Evolutionary conservation across 2,329 filamentous ascomycete genomes (phyloP).

Genomic region (Phaeosphaeriaceae sp.): DNA sequence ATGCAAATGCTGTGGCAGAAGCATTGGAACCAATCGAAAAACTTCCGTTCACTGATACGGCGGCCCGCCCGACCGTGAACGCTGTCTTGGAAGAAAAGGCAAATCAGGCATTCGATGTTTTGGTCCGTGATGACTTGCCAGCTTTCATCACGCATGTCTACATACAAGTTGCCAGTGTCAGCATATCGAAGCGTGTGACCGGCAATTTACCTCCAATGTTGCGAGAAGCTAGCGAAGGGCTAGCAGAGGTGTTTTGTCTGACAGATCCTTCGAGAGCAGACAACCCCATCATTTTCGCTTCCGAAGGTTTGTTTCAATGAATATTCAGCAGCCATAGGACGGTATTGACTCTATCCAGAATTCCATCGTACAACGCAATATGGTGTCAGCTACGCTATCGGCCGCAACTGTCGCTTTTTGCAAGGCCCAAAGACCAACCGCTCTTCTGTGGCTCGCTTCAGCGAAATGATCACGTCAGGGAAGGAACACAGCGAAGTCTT

Average conservation of each 20-base stretch:
- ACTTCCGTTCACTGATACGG: slow-evolving; percentile 62
- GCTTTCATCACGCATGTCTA: slow-evolving; percentile 75
- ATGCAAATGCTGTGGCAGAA: slow-evolving; percentile 72
- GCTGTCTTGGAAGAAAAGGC: slow-evolving; percentile 67
- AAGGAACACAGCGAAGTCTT: slow-evolving; percentile 76
- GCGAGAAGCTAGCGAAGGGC: slow-evolving; percentile 72
- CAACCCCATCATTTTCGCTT: slow-evolving; percentile 80
- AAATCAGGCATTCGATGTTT: slow-evolving; percentile 67
- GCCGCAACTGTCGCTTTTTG: slow-evolving; percentile 79
- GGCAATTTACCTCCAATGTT: slow-evolving; percentile 70
- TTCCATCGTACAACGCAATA: slow-evolving; percentile 79
- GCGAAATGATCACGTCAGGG: slow-evolving; percentile 67
- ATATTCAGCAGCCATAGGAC: neutral
- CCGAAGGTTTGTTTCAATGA: slow-evolving; percentile 63
- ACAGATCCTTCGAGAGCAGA: slow-evolving; percentile 76
- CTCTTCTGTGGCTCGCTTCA: slow-evolving; percentile 67
- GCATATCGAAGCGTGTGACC: slow-evolving; percentile 71
- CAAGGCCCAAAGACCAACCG: slow-evolving; percentile 76
- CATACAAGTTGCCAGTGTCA: slow-evolving; percentile 72
- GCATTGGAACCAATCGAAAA: slow-evolving; percentile 64
- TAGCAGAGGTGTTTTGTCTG: slow-evolving; percentile 79
- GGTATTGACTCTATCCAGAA: slow-evolving; percentile 56
- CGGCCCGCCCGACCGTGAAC: slow-evolving; percentile 63
- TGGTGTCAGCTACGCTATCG: slow-evolving; percentile 74
- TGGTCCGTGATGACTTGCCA: slow-evolving; percentile 73